Base-by-base conservation (phyloP, 192 early-diverging fungal genomes). In the Diversispora eburnea region DNA sequence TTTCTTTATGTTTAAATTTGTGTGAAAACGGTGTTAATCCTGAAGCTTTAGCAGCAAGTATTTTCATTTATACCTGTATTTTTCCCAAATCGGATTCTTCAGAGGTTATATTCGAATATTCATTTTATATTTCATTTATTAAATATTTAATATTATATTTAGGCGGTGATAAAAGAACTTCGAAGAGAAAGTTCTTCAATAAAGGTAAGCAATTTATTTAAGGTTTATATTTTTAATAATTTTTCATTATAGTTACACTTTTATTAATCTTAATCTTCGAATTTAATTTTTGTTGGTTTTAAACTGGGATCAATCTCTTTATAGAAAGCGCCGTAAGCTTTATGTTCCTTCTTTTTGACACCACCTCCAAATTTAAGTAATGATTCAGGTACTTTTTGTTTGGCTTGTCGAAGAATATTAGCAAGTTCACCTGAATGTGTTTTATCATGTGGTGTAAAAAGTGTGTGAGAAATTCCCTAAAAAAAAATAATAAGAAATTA, bases 311-410 rank as follows among this genome's bases (percentile, higher is more conserved):
- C 95, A 43, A 98, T 79, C 48, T 97, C 95, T 80, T 95, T 97
- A 77, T 87, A 93, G 77, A 98, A 97, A 33, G 94, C 95, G 65
- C 97, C 97, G 67, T 97, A 99, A 67, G 92, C 92, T 17, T 88
- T 85, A 81, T 99, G 95, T 63, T 93, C 86, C 91, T 99, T 98
- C 86, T 95, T 95, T 84, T 96, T 98, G 77, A 97, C 95, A 10
- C 94, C 94, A 42, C 92, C 93, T 56, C 95, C 95, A 84, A 96
- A 97, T 84, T 94, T 95, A 70, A 96, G 81, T 75, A 97, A 83
- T 63, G 90, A 92, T 33, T 90, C 88, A 7, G 95, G 97, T 33
- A 99, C 91, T 45, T 81, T 72, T 84, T 93, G 91, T 60, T 90
- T 89, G 7, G 97, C 94, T 63, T 94, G 83, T 74, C 90, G 93